Evolutionary conservation across 768 basidiomycete species (phyloP).

Genomic region (Antrodiella citrinella): DNA sequence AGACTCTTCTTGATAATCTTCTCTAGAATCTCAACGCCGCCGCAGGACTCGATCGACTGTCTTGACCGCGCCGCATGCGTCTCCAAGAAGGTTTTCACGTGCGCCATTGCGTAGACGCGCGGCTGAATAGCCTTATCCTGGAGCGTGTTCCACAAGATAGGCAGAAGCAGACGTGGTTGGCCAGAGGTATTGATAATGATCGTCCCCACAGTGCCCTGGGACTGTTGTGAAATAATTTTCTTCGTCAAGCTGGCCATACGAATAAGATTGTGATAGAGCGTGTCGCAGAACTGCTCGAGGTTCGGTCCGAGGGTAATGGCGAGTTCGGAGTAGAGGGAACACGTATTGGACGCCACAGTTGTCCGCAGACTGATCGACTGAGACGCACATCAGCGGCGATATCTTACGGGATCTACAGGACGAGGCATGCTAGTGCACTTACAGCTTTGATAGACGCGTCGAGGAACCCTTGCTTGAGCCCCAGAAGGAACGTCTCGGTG

Average conservation of each 20-base stretch:
- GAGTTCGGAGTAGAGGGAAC: conserved; percentile 70
- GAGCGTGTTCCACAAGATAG: conserved; percentile 57
- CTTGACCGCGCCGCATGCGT: conserved; percentile 60
- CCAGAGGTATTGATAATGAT: conserved; percentile 65
- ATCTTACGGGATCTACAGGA: no score
- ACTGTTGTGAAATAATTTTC: conserved; percentile 81
- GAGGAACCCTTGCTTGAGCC: conserved; percentile 70
- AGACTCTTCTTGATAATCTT: conserved; percentile 66
- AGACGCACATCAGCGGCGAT: conserved; percentile 1
- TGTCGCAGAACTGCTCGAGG: conserved; percentile 78
- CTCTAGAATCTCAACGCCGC: conserved; percentile 65
- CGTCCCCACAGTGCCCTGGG: conserved; percentile 63
- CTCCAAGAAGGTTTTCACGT: conserved; percentile 71
- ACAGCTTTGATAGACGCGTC: conserved; percentile 84
- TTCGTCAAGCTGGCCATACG: conserved; percentile 90
- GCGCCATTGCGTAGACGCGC: conserved; percentile 55
- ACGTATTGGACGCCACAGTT: conserved; percentile 76
- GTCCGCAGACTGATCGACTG: conserved; percentile 88
- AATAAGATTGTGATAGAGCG: conserved; percentile 65
- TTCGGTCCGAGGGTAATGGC: conserved; percentile 52
- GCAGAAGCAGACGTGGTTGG: conserved; percentile 60
- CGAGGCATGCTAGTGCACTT: conserved; percentile 21
- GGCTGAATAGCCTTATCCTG: conserved; percentile 80
- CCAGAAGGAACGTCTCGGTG: conserved; percentile 62
- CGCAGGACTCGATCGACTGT: conserved; percentile 57